Base-by-base conservation (phyloP, 805 yeast genomes). In the Ogataea trehalophila region DNA sequence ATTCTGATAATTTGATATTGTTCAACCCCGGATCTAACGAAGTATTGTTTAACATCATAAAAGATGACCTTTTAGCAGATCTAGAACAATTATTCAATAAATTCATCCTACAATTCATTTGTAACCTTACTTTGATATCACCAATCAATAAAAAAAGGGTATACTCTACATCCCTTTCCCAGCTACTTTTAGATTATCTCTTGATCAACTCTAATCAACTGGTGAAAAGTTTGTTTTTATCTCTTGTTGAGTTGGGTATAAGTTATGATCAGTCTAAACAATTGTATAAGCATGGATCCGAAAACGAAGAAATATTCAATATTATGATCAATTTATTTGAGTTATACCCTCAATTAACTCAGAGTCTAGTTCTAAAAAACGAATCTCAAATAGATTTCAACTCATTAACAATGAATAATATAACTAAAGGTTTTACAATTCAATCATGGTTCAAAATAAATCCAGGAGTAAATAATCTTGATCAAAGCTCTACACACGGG, bases 371-470 rank as follows among this genome's bases (percentile, higher is more conserved):
- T 15, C 26, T 59, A 3, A 34, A 36, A 9, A 18, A 48, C 20
- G 46, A 43, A 8, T 48, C 58, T 9, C 26, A 44, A 5, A 7
- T 65, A 0, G 29, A 14, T 5, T 54, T 56, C 26, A 20, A 47
- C 13, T 39, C 52, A 6, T 23, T 60, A 16, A 22, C 33, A 2
- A 31, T 62, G 15, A 22, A 39, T 2, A 48, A 59, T 16, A 20
- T 43, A 2, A 47, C 37, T 8, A 41, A 42, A 4, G 62, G 62
- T 3, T 58, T 61, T 16, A 53, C 64, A 1, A 11, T 64, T 17
- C 61, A 62, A 3, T 36, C 53, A 2, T 63, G 69, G 67, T 33
- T 65, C 18, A 50, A 49, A 36, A 36, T 62, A 0, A 39, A 45
- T 16, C 36, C 50, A 2, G 53, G 53, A 3, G 15, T 43, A 17